Base-by-base conservation (phyloP, 257 asterid genomes). In the Salvia hispanica region DNA sequence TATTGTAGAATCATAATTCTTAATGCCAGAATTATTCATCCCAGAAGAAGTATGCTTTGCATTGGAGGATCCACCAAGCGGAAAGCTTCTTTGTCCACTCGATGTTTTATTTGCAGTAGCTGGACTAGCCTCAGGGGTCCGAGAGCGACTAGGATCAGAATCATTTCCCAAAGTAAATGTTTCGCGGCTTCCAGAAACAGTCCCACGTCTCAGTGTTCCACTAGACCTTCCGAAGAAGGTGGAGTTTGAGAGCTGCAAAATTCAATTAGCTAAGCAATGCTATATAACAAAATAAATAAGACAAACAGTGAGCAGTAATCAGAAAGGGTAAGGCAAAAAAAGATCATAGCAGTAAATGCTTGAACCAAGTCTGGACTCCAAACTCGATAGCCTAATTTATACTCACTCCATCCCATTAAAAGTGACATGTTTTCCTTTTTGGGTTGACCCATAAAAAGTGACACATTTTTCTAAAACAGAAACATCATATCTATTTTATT, bases 111-210 rank as follows among this genome's bases (percentile, higher is more conserved):
- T 84, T 52, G 68, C 63, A 3, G 92, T 73, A 51, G 83, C 90
- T 64, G 96, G 89, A 69, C 90, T 89, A 51, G 87, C 83, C 60
- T 90, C 98, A 8, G 94, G 89, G 15, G 85, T 86, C 42, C 90
- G 85, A 21, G 85, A 71, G 37, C 87, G 90, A 15, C 80, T 66
- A 47, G 85, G 93, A 64, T 88, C 98, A 8, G 95, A 84, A 33
- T 88, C 90, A 67, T 85, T 84, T 16, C 85, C 91, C 74, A 80
- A 42, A 40, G 82, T 70, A 58, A 81, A 78, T 14, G 91, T 72
- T 48, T 86, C 92, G 7, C 83, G 91, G 78, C 87, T 81, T 72
- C 90, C 88, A 10, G 96, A 81, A 57, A 80, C 83, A 64, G 83
- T 79, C 76, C 80, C 86, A 37, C 88, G 88, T 81, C 95, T 84